phyloP scores from a whole-genome alignment of 2,329 filamentous ascomycete species.

The Colletotrichum musicola region DNA sequence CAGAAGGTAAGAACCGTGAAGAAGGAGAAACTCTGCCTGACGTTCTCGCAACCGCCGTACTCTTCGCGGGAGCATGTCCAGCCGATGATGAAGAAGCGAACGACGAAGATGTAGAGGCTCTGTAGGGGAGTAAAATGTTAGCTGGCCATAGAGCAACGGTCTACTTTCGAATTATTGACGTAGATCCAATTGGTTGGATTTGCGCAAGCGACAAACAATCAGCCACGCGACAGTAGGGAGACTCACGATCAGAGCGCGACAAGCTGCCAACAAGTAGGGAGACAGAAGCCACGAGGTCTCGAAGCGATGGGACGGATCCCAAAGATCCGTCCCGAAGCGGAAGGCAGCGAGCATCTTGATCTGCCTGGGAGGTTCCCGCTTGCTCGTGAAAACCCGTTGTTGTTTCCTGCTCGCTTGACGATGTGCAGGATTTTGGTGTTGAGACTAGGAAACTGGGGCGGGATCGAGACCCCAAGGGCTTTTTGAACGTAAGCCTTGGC shows the following conservation, averaged over 20 bases:
- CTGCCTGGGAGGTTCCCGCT: conserved; percentile 20
- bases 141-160: not conserved
- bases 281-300: conserved; percentile 86
- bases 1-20: conserved; percentile 88
- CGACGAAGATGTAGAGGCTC: conserved; percentile 77
- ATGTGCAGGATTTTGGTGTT: conserved; percentile 37
- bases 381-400: conserved; percentile 14
- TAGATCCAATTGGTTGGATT: not conserved
- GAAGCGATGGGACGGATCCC: conserved; percentile 74
- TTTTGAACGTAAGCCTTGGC: conserved; percentile 35
- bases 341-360: conserved; percentile 46
- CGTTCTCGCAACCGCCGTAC: conserved; percentile 57
- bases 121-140: conserved; percentile 42
- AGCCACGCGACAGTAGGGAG: not conserved
- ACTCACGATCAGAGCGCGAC: conserved; percentile 68
- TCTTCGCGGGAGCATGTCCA: conserved; percentile 68
- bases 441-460: conserved; percentile 14
- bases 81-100: conserved; percentile 77
- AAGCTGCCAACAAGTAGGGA: conserved; percentile 70
- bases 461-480: conserved; percentile 23
- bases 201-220: not conserved
- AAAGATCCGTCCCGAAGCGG: conserved; percentile 56
- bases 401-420: conserved; percentile 11
- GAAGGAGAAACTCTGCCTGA: conserved; percentile 77
- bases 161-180: too few relatives aligned